phyloP scores from a whole-genome alignment of 345 rosid genomes.

The Linum trigynum region DNA sequence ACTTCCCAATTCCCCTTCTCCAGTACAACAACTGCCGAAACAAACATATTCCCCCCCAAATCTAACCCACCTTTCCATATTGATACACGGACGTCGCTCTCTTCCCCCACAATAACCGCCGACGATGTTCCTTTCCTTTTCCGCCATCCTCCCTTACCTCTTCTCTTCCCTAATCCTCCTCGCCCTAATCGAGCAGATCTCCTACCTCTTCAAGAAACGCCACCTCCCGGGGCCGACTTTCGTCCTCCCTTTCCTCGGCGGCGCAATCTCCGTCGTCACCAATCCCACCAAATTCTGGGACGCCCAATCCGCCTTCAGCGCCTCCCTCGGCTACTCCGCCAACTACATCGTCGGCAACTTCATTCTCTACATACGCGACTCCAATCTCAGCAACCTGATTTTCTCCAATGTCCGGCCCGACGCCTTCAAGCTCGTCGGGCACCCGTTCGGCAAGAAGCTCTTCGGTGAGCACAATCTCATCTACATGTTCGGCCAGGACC shows the following conservation, averaged over 20 bases:
- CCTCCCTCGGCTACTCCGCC: constrained; percentile 43
- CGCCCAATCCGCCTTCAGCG: constrained; percentile 32
- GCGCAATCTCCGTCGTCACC: constrained; percentile 39
- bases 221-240: constrained; percentile 48
- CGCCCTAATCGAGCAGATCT: constrained; percentile 43
- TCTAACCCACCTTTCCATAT: not conserved
- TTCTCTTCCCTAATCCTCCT: constrained; percentile 24
- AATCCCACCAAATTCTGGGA: constrained; percentile 74
- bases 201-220: constrained; percentile 50
- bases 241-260: constrained; percentile 60
- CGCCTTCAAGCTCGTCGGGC: constrained; percentile 66
- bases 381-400: constrained; percentile 58
- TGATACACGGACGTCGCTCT: not conserved
- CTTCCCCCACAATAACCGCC: not conserved
- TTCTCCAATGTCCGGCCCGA: constrained; percentile 79
- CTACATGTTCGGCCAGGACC: constrained; percentile 76
- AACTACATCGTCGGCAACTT: constrained; percentile 65
- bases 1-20: not conserved
- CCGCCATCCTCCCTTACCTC: not conserved
- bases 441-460: constrained; percentile 77
- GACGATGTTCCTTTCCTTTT: constrained; percentile 20
- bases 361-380: constrained; percentile 47
- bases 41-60: not conserved
- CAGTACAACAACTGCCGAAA: no score
- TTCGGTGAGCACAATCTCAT: constrained; percentile 83